Base-by-base conservation (phyloP, 2,329 filamentous ascomycete species). In the Cercospora canescens region DNA sequence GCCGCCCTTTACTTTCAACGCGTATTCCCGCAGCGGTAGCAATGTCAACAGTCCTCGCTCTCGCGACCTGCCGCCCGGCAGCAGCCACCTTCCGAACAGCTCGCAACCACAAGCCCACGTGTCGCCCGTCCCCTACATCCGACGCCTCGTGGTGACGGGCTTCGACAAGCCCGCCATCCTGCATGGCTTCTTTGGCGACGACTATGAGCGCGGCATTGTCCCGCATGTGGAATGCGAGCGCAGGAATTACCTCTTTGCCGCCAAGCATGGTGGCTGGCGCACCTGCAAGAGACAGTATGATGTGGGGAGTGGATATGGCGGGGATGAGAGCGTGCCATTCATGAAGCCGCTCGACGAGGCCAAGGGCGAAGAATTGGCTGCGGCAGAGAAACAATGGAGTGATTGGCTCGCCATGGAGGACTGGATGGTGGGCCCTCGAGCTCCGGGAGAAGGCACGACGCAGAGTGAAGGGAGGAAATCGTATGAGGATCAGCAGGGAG, bases 361-460 rank as follows among this genome's bases (percentile, higher is more conserved):
- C 62, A 87, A 88, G 7, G 88, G 94, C 74, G 86, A 88, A 24
- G 95, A 98, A 81, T 92, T 98, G 68, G 87, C 91, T 68, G 86
- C 83, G 14, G 94, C 94, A 0, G 94, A 98, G 80, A 86, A 87
- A 68, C 89, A 86, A 66, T 99, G 95, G 95, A 96, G 93, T 76
- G 90, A 94, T 74, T 98, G 94, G 94, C 82, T 97, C 34, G 92
- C 92, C 12, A 96, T 97, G 92, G 93, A 97, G 79, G 94, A 97
- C 78, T 98, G 94, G 94, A 96, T 97, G 93, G 83, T 97, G n/a
- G 94, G 94, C 2, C 91, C 92, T 1, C 83, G 92, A 67, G 89
- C 90, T 34, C 91, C 90, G 9, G 30, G 24, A 1, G 39, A 30
- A 24, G 61, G 37, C 5, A 26, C 35, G n/a, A 41, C 39, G 28